Percentiles rank a stretch among this genome's conserved stretches.
phyloP scores from a whole-genome alignment of 2,329 filamentous ascomycete species.

The Endoconidiophora polonica region DNA sequence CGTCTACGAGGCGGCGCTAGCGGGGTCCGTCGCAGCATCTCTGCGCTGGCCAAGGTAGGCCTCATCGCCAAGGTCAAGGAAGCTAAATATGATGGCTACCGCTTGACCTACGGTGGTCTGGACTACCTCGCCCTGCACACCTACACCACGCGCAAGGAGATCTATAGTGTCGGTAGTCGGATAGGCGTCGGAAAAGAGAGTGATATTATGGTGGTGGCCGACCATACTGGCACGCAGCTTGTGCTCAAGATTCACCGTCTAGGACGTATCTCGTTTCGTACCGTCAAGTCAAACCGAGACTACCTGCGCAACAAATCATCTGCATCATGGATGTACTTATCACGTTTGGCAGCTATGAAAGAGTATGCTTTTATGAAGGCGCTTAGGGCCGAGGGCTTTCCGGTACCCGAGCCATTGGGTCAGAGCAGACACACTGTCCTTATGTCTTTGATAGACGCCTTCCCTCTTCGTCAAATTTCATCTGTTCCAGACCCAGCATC shows the following conservation, averaged over 20 bases:
- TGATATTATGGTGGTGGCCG: slow-evolving; percentile 87
- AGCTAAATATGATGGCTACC: slow-evolving; percentile 92
- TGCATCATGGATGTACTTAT: slow-evolving; percentile 97
- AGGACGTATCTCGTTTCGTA: slow-evolving; percentile 90
- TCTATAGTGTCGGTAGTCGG: slow-evolving; percentile 87
- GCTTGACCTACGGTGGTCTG: slow-evolving; percentile 86
- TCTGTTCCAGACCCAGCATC: slow-evolving; percentile 64
- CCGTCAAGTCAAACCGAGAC: slow-evolving; percentile 88
- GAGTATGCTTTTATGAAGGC: slow-evolving; percentile 92
- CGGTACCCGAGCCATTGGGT: slow-evolving; percentile 71
- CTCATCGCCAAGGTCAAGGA: slow-evolving; percentile 89
- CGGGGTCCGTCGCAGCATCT: slow-evolving; percentile 75
- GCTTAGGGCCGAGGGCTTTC: slow-evolving; percentile 66
- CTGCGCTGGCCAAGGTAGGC: slow-evolving; percentile 75
- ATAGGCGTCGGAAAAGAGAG: slow-evolving; percentile 96
- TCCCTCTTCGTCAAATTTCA: slow-evolving; percentile 77
- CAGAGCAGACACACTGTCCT: slow-evolving; percentile 92
- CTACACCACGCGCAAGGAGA: slow-evolving; percentile 58
- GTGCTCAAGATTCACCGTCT: slow-evolving; percentile 93
- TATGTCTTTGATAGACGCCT: slow-evolving; percentile 86
- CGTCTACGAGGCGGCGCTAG: slow-evolving; percentile 61
- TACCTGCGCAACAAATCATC: slow-evolving; percentile 69
- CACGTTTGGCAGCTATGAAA: slow-evolving; percentile 76
- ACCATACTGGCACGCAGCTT: slow-evolving; percentile 56
- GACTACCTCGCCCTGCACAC: slow-evolving; percentile 95